Conservation (phyloP, 176 grass and related monocot genomes). For the Oryza meridionalis region DNA sequence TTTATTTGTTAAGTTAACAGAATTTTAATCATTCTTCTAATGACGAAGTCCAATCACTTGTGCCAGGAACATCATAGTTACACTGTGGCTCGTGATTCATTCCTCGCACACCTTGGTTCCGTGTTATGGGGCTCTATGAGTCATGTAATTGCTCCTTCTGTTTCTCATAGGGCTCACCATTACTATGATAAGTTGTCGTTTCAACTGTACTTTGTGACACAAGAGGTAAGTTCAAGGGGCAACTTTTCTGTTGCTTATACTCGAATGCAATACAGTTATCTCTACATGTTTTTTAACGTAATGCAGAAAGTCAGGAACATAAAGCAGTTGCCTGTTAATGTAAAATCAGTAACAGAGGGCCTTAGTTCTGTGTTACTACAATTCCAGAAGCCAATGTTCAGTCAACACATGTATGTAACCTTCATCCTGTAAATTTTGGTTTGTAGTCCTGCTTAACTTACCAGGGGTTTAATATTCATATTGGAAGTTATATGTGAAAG, state of each 20-base stretch:
- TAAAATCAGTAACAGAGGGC: slow-evolving; percentile 70
- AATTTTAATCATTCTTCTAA: slow-evolving; percentile 19
- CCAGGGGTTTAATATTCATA: neutral
- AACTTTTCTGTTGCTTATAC: slow-evolving; percentile 33
- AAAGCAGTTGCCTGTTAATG: slow-evolving; percentile 87
- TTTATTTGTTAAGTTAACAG: neutral
- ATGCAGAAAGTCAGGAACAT: slow-evolving; percentile 72
- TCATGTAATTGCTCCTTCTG: slow-evolving; percentile 94
- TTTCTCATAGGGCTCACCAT: slow-evolving; percentile 81
- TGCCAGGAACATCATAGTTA: slow-evolving; percentile 78
- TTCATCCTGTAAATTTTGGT: slow-evolving; percentile 27
- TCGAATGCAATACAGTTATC: slow-evolving; percentile 9
- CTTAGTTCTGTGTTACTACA: slow-evolving; percentile 77
- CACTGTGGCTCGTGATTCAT: slow-evolving; percentile 84
- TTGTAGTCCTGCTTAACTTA: neutral
- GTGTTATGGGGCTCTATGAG: slow-evolving; percentile 87
- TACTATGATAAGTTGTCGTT: slow-evolving; percentile 94
- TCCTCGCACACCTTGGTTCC: slow-evolving; percentile 92
- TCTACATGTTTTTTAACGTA: slow-evolving; percentile 35
- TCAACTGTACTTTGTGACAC: slow-evolving; percentile 93
- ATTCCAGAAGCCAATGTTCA: slow-evolving; percentile 75
- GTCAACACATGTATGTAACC: slow-evolving; percentile 58
- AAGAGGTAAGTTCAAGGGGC: slow-evolving; percentile 83
- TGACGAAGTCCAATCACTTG: slow-evolving; percentile 4
- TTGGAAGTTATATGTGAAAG: slow-evolving; percentile 1